phyloP scores from a whole-genome alignment of 345 rosid genomes.

The Pistacia atlantica region DNA sequence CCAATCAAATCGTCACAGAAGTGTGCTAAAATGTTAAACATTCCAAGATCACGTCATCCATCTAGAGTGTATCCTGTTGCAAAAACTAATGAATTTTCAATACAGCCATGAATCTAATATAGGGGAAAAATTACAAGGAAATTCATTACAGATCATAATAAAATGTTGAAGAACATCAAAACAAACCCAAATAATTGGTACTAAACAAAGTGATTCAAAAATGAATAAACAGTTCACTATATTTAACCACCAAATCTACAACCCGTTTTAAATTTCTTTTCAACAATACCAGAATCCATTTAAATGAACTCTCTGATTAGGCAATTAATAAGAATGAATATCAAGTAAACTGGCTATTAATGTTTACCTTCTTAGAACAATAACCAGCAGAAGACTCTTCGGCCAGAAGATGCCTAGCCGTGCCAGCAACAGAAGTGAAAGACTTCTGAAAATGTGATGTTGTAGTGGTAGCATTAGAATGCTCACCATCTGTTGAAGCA shows the following conservation, averaged over 20 bases:
- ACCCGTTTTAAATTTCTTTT: background rate
- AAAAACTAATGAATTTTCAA: background rate
- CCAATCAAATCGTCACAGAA: too few species aligned
- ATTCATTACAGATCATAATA: background rate
- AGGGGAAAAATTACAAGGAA: background rate
- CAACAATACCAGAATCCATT: background rate
- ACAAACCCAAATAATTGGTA: background rate
- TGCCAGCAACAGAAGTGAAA: slow-evolving; percentile 30
- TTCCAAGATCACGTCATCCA: too few species aligned
- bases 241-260: background rate
- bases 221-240: slow-evolving; percentile 1
- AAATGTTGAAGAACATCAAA: background rate
- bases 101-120: background rate
- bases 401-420: slow-evolving; percentile 56
- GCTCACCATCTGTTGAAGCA: background rate
- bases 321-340: background rate
- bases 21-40: too few species aligned
- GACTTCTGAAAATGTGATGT: slow-evolving; percentile 52
- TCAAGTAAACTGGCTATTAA: background rate
- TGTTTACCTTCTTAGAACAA: slow-evolving; percentile 50
- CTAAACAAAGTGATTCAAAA: background rate
- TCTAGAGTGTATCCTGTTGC: too few species aligned
- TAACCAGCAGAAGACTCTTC: slow-evolving; percentile 50
- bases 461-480: slow-evolving; percentile 27
- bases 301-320: background rate